Conservation (phyloP, 2,329 filamentous ascomycete genomes). For the Orbilia quercus region DNA sequence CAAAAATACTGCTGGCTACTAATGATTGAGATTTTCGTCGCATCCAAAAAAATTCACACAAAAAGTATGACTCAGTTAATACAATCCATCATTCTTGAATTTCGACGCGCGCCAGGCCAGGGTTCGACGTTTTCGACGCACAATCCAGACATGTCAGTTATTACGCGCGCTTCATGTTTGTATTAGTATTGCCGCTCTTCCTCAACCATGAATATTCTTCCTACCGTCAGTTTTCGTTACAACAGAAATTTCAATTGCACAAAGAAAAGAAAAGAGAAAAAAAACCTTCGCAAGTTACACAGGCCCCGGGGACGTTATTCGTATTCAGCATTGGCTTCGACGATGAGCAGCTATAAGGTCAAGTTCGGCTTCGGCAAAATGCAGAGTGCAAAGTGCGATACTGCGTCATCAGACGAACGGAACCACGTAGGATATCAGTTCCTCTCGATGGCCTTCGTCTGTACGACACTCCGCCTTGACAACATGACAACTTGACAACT, state of each 20-base stretch:
- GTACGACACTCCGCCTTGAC: constrained; percentile 22
- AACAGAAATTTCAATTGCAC: constrained; percentile 32
- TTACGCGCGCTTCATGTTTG: constrained; percentile 55
- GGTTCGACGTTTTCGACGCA: constrained; percentile 55
- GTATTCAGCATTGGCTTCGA: constrained; percentile 23
- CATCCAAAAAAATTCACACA: constrained; percentile 32
- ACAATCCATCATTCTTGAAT: constrained; percentile 50
- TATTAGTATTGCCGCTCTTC: constrained; percentile 54
- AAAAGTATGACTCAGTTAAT: constrained; percentile 53
- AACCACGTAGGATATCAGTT: constrained; percentile 50
- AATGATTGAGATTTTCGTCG: constrained; percentile 54
- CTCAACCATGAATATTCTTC: constrained; percentile 46
- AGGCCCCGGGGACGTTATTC: constrained; percentile 9
- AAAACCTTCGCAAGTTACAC: constrained; percentile 7
- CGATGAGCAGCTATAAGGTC: neutral
- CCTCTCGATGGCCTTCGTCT: constrained; percentile 28
- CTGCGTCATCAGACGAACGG: constrained; percentile 7
- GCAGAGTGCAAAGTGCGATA: constrained; percentile 12
- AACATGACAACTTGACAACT: constrained; percentile 5
- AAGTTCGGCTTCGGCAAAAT: constrained; percentile 1
- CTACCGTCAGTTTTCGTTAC: constrained; percentile 30
- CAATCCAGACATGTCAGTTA: constrained; percentile 51
- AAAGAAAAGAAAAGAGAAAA: constrained; percentile 11
- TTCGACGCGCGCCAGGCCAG: constrained; percentile 45
- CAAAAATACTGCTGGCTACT: constrained; percentile 53